These are phyloP conservation scores for Tricholoma hemisulphureum DNA, from an alignment of 768 basidiomycete species.

Conservation along the genomic window DNA sequence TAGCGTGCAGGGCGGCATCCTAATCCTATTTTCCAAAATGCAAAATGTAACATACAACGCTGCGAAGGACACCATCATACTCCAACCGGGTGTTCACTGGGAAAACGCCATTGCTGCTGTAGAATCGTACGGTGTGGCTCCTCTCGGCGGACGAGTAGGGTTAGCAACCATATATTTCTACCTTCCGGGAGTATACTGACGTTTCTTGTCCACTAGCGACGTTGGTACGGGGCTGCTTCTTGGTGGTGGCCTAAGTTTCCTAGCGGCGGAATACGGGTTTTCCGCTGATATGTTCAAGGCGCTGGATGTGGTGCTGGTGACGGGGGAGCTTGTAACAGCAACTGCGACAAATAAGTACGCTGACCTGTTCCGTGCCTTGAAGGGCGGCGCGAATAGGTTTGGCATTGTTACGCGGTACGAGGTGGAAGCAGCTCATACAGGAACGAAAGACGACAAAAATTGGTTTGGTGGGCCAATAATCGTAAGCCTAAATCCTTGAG, in stretches of 20 bases:
- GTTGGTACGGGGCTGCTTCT: conserved; percentile 44
- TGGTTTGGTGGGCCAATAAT: conserved; percentile 40
- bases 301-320: conserved; percentile 43
- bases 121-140: conserved; percentile 41
- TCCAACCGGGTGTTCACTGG: conserved; percentile 46
- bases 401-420: conserved; percentile 46
- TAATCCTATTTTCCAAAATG: conserved; percentile 40
- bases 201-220: conserved; percentile 17
- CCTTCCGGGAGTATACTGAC: background rate
- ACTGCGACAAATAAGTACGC: conserved; percentile 39
- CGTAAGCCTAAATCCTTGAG: no score
- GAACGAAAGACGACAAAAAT: conserved; percentile 33
- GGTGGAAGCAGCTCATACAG: conserved; percentile 38
- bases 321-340: conserved; percentile 40
- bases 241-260: conserved; percentile 42
- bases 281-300: conserved; percentile 37
- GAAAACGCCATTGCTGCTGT: conserved; percentile 35
- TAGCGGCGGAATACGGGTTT: conserved; percentile 40
- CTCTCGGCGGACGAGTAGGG: conserved; percentile 39
- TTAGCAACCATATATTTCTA: conserved; percentile 10
- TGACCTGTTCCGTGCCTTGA: conserved; percentile 44
- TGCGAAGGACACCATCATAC: conserved; percentile 33
- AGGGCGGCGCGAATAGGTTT: conserved; percentile 46
- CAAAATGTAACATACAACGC: conserved; percentile 36
- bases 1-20: conserved; percentile 37